Percentiles rank a stretch among this genome's conserved stretches.
phyloP scores from a whole-genome alignment of 75 land plant genomes.

The Sequoia sempervirens region DNA sequence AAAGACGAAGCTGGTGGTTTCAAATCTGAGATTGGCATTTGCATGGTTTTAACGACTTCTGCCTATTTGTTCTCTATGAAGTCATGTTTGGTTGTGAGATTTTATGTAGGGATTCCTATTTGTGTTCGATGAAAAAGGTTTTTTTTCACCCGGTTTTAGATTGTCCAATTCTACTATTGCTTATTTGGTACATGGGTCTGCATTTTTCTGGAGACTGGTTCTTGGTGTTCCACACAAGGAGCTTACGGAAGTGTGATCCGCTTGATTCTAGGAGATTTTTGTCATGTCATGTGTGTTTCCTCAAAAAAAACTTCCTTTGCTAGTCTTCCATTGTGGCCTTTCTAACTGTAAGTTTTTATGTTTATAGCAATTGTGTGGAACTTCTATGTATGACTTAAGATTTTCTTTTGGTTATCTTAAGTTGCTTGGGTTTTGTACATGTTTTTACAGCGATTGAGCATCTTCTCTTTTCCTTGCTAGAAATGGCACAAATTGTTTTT shows the following conservation, averaged over 20 bases:
- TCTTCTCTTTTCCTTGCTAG: neutral
- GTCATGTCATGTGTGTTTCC: neutral
- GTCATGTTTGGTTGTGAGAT: neutral
- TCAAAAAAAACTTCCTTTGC: neutral
- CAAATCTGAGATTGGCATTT: neutral
- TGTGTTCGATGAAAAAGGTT: neutral
- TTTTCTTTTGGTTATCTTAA: neutral
- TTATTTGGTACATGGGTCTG: neutral
- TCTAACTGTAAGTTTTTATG: neutral
- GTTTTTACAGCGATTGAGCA: neutral
- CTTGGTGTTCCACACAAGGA: neutral
- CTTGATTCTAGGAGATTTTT: neutral
- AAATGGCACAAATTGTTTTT: neutral
- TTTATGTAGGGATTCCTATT: neutral
- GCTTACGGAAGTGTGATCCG: neutral
- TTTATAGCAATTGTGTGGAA: neutral
- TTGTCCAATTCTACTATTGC: neutral
- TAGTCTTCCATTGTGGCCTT: neutral
- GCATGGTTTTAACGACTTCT: neutral
- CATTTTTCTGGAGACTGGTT: neutral
- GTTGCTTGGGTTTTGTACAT: neutral
- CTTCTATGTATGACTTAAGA: neutral
- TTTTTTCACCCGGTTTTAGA: neutral
- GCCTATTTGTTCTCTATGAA: neutral
- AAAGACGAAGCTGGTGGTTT: neutral